Percentiles rank a stretch among this genome's conserved stretches.
phyloP scores from a whole-genome alignment of 2,329 filamentous ascomycete species.

The Exophiala sideris region DNA sequence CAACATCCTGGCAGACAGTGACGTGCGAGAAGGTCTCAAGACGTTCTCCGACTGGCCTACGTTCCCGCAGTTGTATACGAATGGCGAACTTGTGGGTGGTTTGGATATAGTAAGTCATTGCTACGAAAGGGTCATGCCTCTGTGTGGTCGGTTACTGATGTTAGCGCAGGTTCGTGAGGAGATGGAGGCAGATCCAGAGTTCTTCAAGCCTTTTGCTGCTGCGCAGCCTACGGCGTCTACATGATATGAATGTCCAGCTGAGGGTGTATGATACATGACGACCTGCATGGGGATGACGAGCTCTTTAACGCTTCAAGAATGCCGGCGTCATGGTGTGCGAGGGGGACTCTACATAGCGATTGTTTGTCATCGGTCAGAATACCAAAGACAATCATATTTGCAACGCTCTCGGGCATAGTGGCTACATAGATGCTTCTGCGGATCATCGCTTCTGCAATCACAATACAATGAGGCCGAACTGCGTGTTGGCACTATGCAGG shows the following conservation, averaged over 20 bases:
- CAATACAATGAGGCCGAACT: too few species aligned
- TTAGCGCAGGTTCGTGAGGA: constrained; percentile 80
- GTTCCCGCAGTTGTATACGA: constrained; percentile 90
- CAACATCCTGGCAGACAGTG: constrained; percentile 96
- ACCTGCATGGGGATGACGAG: too few species aligned
- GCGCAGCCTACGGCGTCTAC: constrained; percentile 26
- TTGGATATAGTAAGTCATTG: constrained; percentile 79
- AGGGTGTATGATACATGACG: too few species aligned
- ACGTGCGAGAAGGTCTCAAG: constrained; percentile 93
- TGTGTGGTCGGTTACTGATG: constrained; percentile 24
- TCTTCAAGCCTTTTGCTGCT: constrained; percentile 69
- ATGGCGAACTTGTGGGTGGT: constrained; percentile 86
- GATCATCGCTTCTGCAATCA: too few species aligned
- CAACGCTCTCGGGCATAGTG: too few species aligned
- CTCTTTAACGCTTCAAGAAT: too few species aligned
- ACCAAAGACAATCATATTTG: too few species aligned
- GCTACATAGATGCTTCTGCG: too few species aligned
- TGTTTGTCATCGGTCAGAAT: too few species aligned
- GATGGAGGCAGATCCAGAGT: constrained; percentile 75
- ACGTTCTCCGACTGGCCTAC: constrained; percentile 99
- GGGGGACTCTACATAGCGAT: too few species aligned
- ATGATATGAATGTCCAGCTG: background rate
- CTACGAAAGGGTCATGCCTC: background rate
- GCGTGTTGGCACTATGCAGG: too few species aligned
- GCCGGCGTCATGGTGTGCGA: too few species aligned